A percentile compares a stretch with the other conserved stretches of the same genome.
Conservation (phyloP, 2,329 filamentous ascomycete genomes). For the Thielaviopsis cerberus region DNA sequence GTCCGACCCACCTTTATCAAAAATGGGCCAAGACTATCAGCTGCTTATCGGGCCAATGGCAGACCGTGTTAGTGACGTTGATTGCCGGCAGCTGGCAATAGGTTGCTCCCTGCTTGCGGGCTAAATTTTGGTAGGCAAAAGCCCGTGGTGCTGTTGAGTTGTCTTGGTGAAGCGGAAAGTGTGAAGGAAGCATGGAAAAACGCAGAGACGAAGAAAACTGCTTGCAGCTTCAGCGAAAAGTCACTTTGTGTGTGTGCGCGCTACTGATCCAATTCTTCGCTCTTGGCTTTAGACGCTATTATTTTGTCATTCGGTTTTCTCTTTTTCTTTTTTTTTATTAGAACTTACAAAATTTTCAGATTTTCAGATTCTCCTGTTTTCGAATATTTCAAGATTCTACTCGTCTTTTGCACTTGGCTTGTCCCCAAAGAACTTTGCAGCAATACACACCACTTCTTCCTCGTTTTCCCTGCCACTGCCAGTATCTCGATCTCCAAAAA, state of each 20-base stretch:
- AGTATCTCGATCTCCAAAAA: neutral
- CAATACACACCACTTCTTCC: neutral
- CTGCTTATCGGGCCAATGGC: constrained; percentile 11
- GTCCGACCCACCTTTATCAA: constrained; percentile 1
- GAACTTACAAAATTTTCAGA: neutral
- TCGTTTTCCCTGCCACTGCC: neutral
- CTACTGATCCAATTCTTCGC: constrained; percentile 19
- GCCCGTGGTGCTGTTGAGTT: too few species aligned
- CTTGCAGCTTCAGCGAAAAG: neutral
- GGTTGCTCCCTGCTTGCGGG: neutral
- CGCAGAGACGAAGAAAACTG: constrained; percentile 7
- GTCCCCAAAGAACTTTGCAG: neutral
- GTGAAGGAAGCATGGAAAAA: constrained; percentile 2
- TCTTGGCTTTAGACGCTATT: neutral
- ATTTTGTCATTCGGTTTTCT: neutral
- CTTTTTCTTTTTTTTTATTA: neutral
- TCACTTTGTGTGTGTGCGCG: constrained; percentile 8
- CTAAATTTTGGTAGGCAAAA: neutral
- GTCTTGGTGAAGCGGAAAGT: neutral
- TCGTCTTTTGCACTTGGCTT: constrained; percentile 11
- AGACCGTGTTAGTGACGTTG: constrained; percentile 6
- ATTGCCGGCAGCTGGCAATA: constrained; percentile 4
- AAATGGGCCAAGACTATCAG: neutral
- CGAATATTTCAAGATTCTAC: neutral
- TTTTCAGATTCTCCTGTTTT: neutral